Percentiles rank a stretch among this genome's conserved stretches.
These are phyloP conservation scores for Polytolypa hystricis DNA, from an alignment of 2,329 filamentous ascomycete genomes.

Conservation along the genomic window DNA sequence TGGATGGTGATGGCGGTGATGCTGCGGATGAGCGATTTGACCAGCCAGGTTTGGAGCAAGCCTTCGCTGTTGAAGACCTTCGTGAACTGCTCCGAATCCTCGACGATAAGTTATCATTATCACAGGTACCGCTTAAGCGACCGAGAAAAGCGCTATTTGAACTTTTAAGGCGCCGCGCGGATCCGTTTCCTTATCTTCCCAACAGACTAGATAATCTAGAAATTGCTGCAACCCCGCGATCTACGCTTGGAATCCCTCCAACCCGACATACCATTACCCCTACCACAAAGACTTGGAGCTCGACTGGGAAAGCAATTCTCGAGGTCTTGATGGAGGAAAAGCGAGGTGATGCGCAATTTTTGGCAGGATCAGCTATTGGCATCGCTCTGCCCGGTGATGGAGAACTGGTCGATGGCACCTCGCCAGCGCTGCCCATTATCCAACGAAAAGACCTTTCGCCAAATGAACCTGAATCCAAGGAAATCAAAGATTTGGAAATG, in stretches of 20 bases:
- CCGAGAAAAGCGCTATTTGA: slow-evolving; percentile 42
- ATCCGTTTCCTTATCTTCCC: slow-evolving; percentile 41
- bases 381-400: slow-evolving; percentile 30
- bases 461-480: neutral
- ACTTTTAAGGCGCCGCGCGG: slow-evolving; percentile 42
- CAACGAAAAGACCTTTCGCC: neutral
- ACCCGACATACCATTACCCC: slow-evolving; percentile 30
- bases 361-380: slow-evolving; percentile 30
- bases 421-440: slow-evolving; percentile 9
- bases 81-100: slow-evolving; percentile 39
- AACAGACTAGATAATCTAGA: neutral
- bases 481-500: slow-evolving; percentile 1
- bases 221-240: slow-evolving; percentile 8
- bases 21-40: slow-evolving; percentile 42
- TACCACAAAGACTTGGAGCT: slow-evolving; percentile 33
- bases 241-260: slow-evolving; percentile 27
- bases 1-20: slow-evolving; percentile 52
- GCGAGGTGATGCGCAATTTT: slow-evolving; percentile 16
- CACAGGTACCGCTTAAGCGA: slow-evolving; percentile 39
- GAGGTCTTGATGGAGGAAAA: slow-evolving; percentile 33
- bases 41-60: slow-evolving; percentile 48
- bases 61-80: slow-evolving; percentile 42
- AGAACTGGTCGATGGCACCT: slow-evolving; percentile 9
- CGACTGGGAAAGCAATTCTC: slow-evolving; percentile 39
- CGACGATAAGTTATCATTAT: slow-evolving; percentile 44